Base-by-base conservation (phyloP, 148 eudicot species). In the Fagopyrum esculentum region DNA sequence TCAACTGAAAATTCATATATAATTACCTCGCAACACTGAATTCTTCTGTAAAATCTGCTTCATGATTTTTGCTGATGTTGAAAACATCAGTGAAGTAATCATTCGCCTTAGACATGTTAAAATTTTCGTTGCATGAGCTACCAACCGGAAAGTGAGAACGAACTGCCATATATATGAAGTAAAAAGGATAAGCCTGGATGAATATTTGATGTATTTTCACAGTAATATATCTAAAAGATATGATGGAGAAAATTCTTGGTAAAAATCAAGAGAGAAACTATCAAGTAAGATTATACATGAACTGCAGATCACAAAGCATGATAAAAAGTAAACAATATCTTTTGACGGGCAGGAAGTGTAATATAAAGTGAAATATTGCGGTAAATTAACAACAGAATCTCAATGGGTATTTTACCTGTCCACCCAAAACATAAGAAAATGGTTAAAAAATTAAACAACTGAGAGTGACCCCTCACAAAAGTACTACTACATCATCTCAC, bases 31-130 rank as follows among this genome's bases (percentile, higher is more conserved):
- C 7, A 66, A 66, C 13, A 15, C 71, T 35, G 47, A 40, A 40
- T 6, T 66, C 71, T 66, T 66, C 71, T 5, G 71, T 66, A 45
- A 66, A 66, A 35, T 66, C 47, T 40, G 45, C 71, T 66, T 66
- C 71, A 35, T 2, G 71, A 13, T 46, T 10, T 10, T 9, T 61
- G 47, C 3, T 66, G 17, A 15, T 40, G 45, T 40, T 66, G 71
- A 12, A 66, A 5, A 66, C 19, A 66, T 66, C 71, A 66, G 47
- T 40, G 71, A 66, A 66, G 45, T 45, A 66, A 35, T 9, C 46
- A 43, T 15, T 40, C 17, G 40, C 71, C 17, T 9, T 6, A 6
- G 45, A 15, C 7, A 66, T 40, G 71, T 66, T 46, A 66, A 66
- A 43, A 4, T 66, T 40, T 66, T 66, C 47, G 43, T 13, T 66